Base-by-base conservation (phyloP, 805 yeast species). In the Lachancea cidri region DNA sequence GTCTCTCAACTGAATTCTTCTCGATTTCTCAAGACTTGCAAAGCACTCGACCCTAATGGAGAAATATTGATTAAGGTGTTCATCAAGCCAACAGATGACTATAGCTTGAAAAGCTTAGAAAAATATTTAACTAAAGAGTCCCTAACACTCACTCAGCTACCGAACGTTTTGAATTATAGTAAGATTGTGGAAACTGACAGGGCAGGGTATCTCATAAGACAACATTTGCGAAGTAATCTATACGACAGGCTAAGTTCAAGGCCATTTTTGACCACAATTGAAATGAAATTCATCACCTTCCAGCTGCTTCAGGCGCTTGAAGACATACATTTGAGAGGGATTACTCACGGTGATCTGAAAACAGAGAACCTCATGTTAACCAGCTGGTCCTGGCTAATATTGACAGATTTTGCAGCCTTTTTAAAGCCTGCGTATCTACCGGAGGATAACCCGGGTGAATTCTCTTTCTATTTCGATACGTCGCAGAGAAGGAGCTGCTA, bases 371-470 rank as follows among this genome's bases (percentile, higher is more conserved):
- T 93, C 11, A 65, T 93, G 40, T 81, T 88, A 4, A 83, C 95
- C 1, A 77, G 91, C 20, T 86, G 95, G 85, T 85, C 86, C 60
- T 89, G 96, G 95, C 67, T 81, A 1, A 66, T 81, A 47, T 60
- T 93, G 9, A 69, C 86, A 1, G 98, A 93, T 62, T 91, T 91
- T 65, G 83, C 96, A 2, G 71, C 78, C 1, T 36, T 38, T 6
- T 77, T 82, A 57, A 93, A 93, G 62, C 98, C 98, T 0, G 78
- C 78, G 0, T 79, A 73, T 51, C 64, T 93, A 24, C 97, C 98
- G 0, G 96, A 86, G 48, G 93, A 88, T 50, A 91, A 93, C 55
- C 97, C 98, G 0, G 84, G 89, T 9, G 91, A 84, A 47, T 93
- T 85, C 53, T 79, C 93, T 1, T 93, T 91, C 56, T 93, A 82